Evolutionary conservation across 2,329 filamentous ascomycete species (phyloP), one percentile per base, ranked within the genome.

Genomic region (Alternaria postmessia): DNA sequence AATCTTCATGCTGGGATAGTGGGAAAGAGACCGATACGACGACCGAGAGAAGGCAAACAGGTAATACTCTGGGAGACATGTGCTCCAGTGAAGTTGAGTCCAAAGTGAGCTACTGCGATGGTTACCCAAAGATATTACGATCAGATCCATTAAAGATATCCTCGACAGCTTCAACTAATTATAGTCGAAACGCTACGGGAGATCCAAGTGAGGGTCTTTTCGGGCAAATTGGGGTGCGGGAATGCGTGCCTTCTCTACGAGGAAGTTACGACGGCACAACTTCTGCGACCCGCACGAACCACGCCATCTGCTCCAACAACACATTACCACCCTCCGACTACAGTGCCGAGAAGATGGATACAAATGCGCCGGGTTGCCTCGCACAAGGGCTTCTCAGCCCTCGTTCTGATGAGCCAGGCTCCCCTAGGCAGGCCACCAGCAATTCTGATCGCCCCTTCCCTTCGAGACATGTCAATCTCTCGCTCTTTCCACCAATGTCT

Each of bases 301-400:
- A 47, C 8, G 42, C 54, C 7, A 57, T 24, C 26, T 39, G 34
- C 36, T 36, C 56, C 22, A 24, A 46, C 26, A n/a, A 34, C 30
- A 44, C 4, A 1, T 42, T 24, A 12, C 34, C 14, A 7, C 38
- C 32, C 39, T 42, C n/a, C 11, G 20, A 24, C 0, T 48, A 44
- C 41, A 51, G 39, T 16, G 7, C 26, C 9, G 14, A 36, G 18
- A 46, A 47, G 2, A 55, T 52, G 49, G 43, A 58, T 9, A 39
- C 39, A 4, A 46, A 34, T 44, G 43, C 57, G 7, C 47, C 55
- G 5, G 54, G 46, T 5, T 62, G 60, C 56, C 57, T 65, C 7
- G 53, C 43, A 16, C 53, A 38, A 18, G 47, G 54, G 16, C 28
- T 42, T n/a, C 24, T 22, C 3, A 32, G 36, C 5, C 18, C 42